Conservation (phyloP, 805 yeast genomes). For the Nakazawaea laoshanensis region DNA sequence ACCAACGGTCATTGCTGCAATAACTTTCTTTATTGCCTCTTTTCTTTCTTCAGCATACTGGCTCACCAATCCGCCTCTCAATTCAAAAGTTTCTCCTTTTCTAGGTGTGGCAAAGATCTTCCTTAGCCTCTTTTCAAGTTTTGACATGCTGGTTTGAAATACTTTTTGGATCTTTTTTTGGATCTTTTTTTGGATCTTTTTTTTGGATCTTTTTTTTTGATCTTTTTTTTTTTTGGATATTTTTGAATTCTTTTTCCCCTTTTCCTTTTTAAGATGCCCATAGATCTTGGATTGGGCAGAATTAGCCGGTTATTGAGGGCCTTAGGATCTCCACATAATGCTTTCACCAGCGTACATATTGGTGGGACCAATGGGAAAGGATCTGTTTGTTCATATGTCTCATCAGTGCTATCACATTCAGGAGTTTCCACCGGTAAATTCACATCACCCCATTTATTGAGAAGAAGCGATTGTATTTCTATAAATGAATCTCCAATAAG, state of each 20-base stretch:
- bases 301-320: conserved; percentile 32
- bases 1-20: conserved; percentile 97
- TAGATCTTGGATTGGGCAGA: conserved; percentile 52
- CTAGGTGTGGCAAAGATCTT: conserved; percentile 30
- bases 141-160: too few relatives aligned
- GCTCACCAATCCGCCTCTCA: conserved; percentile 83
- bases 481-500: conserved; percentile 55
- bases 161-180: conserved; percentile 32
- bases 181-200: background rate
- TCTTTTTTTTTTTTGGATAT: background rate
- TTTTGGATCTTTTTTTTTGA: background rate
- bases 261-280: too few relatives aligned
- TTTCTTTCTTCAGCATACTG: conserved; percentile 92
- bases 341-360: conserved; percentile 68
- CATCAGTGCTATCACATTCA: conserved; percentile 48
- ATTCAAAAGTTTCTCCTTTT: conserved; percentile 80
- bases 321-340: conserved; percentile 63
- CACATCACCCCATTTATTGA: conserved; percentile 80
- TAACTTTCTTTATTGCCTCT: conserved; percentile 94
- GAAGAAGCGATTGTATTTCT: conserved; percentile 67
- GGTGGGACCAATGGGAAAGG: conserved; percentile 99
- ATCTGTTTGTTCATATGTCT: conserved; percentile 76
- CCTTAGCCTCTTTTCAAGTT: conserved; percentile 32
- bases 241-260: background rate
- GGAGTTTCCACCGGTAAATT: conserved; percentile 61